phyloP scores from a whole-genome alignment of 345 rosid species.

The Brassica incana region DNA sequence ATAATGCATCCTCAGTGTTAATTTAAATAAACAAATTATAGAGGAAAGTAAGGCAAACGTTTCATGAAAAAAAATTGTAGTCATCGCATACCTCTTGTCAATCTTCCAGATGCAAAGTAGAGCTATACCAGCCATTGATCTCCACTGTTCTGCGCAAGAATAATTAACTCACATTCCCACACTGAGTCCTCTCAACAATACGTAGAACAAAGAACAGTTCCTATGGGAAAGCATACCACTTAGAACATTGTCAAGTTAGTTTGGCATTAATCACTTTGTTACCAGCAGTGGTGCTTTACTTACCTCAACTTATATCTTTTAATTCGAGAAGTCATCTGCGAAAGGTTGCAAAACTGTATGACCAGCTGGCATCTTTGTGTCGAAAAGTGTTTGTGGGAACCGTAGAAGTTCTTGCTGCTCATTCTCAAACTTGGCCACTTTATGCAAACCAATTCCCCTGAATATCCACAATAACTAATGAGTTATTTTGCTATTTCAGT shows the following conservation, averaged over 20 bases:
- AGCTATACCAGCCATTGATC: slow-evolving; percentile 68
- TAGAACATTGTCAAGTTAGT: neutral
- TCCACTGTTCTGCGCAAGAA: slow-evolving; percentile 82
- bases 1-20: too few relatives aligned
- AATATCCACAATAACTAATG: neutral
- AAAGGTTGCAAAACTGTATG: slow-evolving; percentile 68
- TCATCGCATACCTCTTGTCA: slow-evolving; percentile 43
- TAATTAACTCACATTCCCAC: slow-evolving; percentile 82
- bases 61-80: too few relatives aligned
- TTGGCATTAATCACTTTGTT: neutral
- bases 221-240: slow-evolving; percentile 73
- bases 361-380: slow-evolving; percentile 83
- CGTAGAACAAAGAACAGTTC: slow-evolving; percentile 81
- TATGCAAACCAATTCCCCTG: slow-evolving; percentile 80
- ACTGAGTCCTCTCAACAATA: slow-evolving; percentile 82
- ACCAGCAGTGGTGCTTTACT: neutral
- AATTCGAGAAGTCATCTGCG: too few relatives aligned
- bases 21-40: too few relatives aligned
- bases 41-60: too few relatives aligned
- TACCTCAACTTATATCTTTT: slow-evolving; percentile 54
- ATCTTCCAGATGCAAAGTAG: slow-evolving; percentile 60
- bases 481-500: slow-evolving; percentile 53
- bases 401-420: slow-evolving; percentile 66
- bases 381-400: slow-evolving; percentile 82
- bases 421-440: slow-evolving; percentile 43